phyloP scores from a whole-genome alignment of 352 stramenopile species.

The Pythium oligandrum region DNA sequence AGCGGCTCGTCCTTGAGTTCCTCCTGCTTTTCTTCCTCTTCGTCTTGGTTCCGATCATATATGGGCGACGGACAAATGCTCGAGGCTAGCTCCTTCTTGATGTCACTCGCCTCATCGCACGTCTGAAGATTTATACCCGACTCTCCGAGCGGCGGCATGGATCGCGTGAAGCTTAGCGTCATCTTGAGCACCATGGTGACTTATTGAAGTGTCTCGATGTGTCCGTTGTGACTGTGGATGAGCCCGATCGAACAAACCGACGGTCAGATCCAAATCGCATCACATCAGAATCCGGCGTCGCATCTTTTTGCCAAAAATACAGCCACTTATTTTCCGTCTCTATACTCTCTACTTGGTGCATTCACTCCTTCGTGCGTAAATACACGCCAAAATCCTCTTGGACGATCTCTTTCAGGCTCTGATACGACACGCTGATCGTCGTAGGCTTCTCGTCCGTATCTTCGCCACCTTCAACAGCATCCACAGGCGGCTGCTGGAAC shows the following conservation, averaged over 20 bases:
- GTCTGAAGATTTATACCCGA: too few relatives aligned
- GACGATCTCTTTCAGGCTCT: conserved; percentile 43
- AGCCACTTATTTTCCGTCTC: not conserved
- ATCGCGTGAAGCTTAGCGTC: conserved; percentile 25
- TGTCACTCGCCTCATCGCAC: conserved; percentile 9
- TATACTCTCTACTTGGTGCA: not conserved
- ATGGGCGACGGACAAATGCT: too few relatives aligned
- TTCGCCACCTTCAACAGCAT: not conserved
- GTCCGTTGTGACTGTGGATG: too few relatives aligned
- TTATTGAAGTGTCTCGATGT: not conserved
- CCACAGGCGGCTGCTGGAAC: conserved; percentile 3
- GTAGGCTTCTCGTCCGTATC: not conserved
- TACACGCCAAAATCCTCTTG: conserved; percentile 55
- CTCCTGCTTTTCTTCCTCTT: conserved; percentile 1
- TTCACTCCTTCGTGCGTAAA: conserved; percentile 12
- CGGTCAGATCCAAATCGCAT: too few relatives aligned
- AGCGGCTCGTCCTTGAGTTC: too few relatives aligned
- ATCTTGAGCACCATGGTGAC: conserved; percentile 36
- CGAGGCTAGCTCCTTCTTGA: conserved; percentile 4
- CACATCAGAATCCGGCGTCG: too few relatives aligned
- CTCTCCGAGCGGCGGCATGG: too few relatives aligned
- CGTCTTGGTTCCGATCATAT: not conserved
- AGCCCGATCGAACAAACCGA: too few relatives aligned
- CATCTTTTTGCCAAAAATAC: not conserved
- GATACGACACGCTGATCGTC: conserved; percentile 18